Conservation (phyloP, 140 eudicot genomes). For the Ambrosia hybrid region DNA sequence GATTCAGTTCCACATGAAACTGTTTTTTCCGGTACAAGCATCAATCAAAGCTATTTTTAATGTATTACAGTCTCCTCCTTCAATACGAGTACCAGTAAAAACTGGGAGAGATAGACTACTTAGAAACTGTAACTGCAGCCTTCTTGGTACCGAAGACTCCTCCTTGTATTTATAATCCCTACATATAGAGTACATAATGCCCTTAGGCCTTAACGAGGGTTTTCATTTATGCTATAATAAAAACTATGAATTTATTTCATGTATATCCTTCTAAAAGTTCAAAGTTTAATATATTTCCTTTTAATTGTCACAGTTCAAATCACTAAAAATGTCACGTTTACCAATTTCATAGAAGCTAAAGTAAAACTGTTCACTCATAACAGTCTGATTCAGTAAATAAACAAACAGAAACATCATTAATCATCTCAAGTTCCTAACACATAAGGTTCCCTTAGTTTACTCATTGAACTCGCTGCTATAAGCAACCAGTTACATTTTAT, state of each 20-base stretch:
- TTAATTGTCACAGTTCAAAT: too few species aligned
- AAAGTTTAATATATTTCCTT: too few species aligned
- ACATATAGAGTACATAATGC: slow-evolving; percentile 8
- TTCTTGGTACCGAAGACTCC: slow-evolving; percentile 55
- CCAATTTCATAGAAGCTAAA: too few species aligned
- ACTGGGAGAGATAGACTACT: slow-evolving; percentile 80
- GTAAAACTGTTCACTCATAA: too few species aligned
- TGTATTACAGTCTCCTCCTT: slow-evolving; percentile 71
- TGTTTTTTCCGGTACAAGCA: slow-evolving; percentile 56
- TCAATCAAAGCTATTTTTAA: slow-evolving; percentile 72
- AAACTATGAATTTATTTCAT: background rate
- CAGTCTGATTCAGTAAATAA: background rate
- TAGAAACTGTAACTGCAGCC: slow-evolving; percentile 61
- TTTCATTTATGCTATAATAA: too few species aligned
- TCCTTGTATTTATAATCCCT: slow-evolving; percentile 61
- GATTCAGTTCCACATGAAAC: slow-evolving; percentile 62
- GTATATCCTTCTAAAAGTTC: background rate
- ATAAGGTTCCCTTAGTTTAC: background rate
- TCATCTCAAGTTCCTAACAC: slow-evolving; percentile 1
- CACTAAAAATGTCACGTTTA: too few species aligned
- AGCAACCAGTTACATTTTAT: background rate
- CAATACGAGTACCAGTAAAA: slow-evolving; percentile 92
- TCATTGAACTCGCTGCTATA: background rate
- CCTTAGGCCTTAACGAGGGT: too few species aligned
- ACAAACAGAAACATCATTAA: background rate